Base-by-base conservation (phyloP, 352 stramenopile species). In the Pythium volutum region DNA sequence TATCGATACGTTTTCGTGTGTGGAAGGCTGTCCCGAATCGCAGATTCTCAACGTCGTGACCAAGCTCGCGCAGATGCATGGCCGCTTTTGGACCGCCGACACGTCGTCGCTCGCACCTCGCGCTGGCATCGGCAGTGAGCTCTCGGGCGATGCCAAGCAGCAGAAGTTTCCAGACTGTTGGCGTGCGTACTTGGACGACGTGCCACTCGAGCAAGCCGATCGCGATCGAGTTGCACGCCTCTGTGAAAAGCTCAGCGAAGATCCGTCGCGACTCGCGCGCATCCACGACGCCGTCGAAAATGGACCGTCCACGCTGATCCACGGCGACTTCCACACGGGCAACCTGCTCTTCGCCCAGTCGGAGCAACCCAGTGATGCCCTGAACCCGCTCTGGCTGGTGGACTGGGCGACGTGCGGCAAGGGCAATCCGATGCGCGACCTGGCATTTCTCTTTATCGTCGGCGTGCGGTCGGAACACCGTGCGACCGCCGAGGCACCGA, bases 381-480 rank as follows among this genome's bases (percentile, higher is more conserved):
- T 20, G 15, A 43, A 45, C n/a, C 39, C 20, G 3, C 78, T 78
- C 27, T 90, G 79, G 80, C 79, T 93, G 7, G 59, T 93, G 39
- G 84, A 93, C 68, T 93, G 84, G 84, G 81, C 84, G 45, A 91
- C 84, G 26, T 91, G 80, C 34, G 84, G 84, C 36, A 75, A 66
- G 12, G 81, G 81, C 5, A 91, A 93, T 46, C 81, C 84, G 12
- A 70, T 93, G 67, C 81, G 84, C 26, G 84, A 93, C 53, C 55
- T 93, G 15, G 81, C 76, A 20, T 93, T 93, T 69, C 86, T 93
- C 53, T 93, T 93, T 48, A 88, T 91, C 46, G 82, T 93, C 15
- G 86, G 84, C 62, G 82, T 91, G 20, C 71, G 73, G 20, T 59
- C 75, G 1, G 58, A 62, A 4, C 74, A 88, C 42, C 84, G 84